phyloP scores from a whole-genome alignment of 306 rosid species.

The Mucuna pruriens region DNA sequence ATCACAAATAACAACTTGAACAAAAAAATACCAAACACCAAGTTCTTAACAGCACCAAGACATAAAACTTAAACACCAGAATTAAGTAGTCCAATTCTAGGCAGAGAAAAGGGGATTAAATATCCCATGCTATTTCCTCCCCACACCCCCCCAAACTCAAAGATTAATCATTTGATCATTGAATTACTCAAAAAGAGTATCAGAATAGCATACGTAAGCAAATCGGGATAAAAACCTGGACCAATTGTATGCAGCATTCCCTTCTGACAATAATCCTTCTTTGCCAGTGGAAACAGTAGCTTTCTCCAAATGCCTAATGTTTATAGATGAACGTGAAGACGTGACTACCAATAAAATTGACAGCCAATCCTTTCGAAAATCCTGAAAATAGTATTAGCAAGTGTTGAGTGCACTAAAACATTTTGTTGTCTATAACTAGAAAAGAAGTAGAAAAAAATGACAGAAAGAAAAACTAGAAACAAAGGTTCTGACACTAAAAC shows the following conservation, averaged over 20 bases:
- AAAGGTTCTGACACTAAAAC: constrained; percentile 29
- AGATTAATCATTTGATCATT: constrained; percentile 11
- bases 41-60: neutral
- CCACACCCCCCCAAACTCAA: neutral
- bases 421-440: neutral
- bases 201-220: constrained; percentile 6
- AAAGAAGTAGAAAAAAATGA: neutral
- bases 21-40: neutral
- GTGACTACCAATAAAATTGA: constrained; percentile 88
- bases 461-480: constrained; percentile 16
- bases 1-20: neutral
- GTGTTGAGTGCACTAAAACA: neutral
- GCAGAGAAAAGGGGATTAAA: neutral
- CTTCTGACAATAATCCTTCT: constrained; percentile 93
- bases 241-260: constrained; percentile 97
- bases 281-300: constrained; percentile 98
- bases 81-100: no score
- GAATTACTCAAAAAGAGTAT: constrained; percentile 24
- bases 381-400: constrained; percentile 55
- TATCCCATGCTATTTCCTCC: neutral
- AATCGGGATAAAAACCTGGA: constrained; percentile 74
- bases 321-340: constrained; percentile 93
- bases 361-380: constrained; percentile 93
- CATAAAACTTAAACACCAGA: neutral
- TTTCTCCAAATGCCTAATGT: constrained; percentile 98